Evolutionary conservation across 2,329 filamentous ascomycete genomes (phyloP), one percentile per base, ranked within the genome.

Genomic region (Fusarium sp.): DNA sequence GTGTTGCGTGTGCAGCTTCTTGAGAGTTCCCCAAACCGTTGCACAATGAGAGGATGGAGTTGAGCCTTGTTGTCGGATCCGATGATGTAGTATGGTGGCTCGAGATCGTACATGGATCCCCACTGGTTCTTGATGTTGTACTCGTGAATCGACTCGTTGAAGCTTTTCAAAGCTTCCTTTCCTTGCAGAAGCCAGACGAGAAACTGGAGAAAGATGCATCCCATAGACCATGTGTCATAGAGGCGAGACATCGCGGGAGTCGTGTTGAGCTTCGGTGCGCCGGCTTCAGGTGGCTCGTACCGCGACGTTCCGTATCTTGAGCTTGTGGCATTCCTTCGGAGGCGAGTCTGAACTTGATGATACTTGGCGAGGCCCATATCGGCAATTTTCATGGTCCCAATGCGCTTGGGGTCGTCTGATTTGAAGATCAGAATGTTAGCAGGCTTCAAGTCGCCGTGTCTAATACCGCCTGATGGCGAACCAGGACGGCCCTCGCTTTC

Each of bases 361-460:
- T 62, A 58, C 22, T 67, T 67, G 7, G 65, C 60, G 4, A 67
- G 61, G 2, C 61, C 65, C 60, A 64, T 52, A 14, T 67, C 65
- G 8, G 60, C 61, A 13, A 67, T 67, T 10, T 58, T 59, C n/a
- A 67, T 24, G 4, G 20, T 59, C 5, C 60, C 64, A 14, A 56
- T 54, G 11, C 47, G 57, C 20, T 5, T 45, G 5, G 9, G 6
- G 10, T 31, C 16, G 11, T 7, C 29, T 18, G 47, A 54, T 16
- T n/a, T 24, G 6, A 59, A 64, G 10, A 47, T 34, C 13, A 67
- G 50, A n/a, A 67, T 64, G 20, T 67, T 67, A 4, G 47, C 65
- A 1, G 65, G 65, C 34, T 67, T 67, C 16, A 67, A 29, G 27
- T 67, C 65, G 3, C 65, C 65, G 18, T 67, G 65, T 4, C 61